These are phyloP conservation scores for Xerocomellus amylosporus DNA, from an alignment of 768 basidiomycete genomes.

Conservation along the genomic window DNA sequence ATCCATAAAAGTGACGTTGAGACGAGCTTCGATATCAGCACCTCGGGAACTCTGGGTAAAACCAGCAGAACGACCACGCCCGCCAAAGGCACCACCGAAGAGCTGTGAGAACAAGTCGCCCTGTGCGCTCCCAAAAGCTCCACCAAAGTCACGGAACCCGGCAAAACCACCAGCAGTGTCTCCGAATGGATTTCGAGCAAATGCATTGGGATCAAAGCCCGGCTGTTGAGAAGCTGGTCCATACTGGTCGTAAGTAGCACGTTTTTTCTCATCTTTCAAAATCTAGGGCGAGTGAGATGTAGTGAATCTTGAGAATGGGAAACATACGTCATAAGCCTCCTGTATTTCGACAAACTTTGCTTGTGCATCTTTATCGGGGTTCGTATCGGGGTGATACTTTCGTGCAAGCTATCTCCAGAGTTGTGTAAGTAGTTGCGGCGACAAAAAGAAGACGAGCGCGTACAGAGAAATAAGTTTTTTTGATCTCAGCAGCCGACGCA, in stretches of 20 bases:
- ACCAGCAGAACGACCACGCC: slow-evolving; percentile 41
- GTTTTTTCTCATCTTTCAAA: slow-evolving; percentile 92
- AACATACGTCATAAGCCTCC: slow-evolving; percentile 88
- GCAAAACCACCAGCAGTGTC: slow-evolving; percentile 57
- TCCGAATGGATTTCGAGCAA: slow-evolving; percentile 53
- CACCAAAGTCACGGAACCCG: slow-evolving; percentile 70
- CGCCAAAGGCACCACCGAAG: slow-evolving; percentile 67
- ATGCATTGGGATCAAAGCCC: slow-evolving; percentile 91
- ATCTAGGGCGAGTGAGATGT: slow-evolving; percentile 48
- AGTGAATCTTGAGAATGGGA: slow-evolving; percentile 13
- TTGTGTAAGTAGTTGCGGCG: slow-evolving; percentile 14
- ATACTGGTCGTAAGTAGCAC: slow-evolving; percentile 86
- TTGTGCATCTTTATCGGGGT: slow-evolving; percentile 85
- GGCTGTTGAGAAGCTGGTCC: slow-evolving; percentile 90
- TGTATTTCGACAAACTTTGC: slow-evolving; percentile 97
- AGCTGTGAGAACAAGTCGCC: slow-evolving; percentile 83
- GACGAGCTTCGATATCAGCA: slow-evolving; percentile 74
- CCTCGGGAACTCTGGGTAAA: slow-evolving; percentile 53
- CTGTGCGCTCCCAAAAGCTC: slow-evolving; percentile 51
- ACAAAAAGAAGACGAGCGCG: slow-evolving; percentile 29
- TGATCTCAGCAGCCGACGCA: slow-evolving; percentile 84
- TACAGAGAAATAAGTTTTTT: slow-evolving; percentile 96
- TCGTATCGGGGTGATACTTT: slow-evolving; percentile 97
- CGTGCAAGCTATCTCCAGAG: slow-evolving; percentile 75
- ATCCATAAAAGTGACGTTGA: slow-evolving; percentile 86